A percentile compares a stretch with the other conserved stretches of the same genome.
Evolutionary conservation across 345 rosid species (phyloP).

Genomic region (Eucalyptus camaldulensis): DNA sequence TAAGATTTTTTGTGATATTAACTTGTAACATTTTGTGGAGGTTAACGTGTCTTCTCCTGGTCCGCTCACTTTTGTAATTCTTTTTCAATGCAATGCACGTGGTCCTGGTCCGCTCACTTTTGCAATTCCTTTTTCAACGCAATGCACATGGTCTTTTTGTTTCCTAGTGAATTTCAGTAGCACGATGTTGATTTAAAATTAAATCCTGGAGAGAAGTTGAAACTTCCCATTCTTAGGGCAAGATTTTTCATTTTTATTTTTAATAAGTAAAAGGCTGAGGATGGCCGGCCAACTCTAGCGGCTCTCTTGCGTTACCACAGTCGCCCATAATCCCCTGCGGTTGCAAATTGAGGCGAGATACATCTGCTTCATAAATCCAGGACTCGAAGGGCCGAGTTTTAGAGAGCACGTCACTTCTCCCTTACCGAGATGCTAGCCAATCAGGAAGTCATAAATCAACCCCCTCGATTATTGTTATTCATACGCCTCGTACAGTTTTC

Average conservation of each 20-base stretch:
- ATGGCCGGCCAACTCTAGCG: neutral
- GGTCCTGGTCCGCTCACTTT: neutral
- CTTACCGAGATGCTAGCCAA: neutral
- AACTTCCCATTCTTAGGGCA: neutral
- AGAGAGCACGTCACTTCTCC: neutral
- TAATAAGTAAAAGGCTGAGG: neutral
- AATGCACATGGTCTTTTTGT: neutral
- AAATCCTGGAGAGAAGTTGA: neutral
- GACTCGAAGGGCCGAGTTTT: neutral
- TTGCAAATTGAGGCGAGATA: neutral
- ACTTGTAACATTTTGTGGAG: neutral
- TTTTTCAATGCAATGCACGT: neutral
- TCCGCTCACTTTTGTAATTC: neutral
- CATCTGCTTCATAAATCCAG: neutral
- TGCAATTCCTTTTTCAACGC: neutral
- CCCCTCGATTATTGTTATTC: neutral
- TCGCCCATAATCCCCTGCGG: neutral
- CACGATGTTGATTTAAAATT: neutral
- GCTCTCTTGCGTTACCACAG: neutral
- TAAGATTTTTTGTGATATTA: too few relatives aligned
- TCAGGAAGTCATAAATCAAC: neutral
- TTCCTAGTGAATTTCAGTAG: neutral
- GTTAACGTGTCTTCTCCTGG: neutral
- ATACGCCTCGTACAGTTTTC: neutral
- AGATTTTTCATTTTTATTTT: rapidly evolving